Evolutionary conservation across 2,329 filamentous ascomycete genomes (phyloP).

Genomic region (Stagonosporopsis chrysanthemi): DNA sequence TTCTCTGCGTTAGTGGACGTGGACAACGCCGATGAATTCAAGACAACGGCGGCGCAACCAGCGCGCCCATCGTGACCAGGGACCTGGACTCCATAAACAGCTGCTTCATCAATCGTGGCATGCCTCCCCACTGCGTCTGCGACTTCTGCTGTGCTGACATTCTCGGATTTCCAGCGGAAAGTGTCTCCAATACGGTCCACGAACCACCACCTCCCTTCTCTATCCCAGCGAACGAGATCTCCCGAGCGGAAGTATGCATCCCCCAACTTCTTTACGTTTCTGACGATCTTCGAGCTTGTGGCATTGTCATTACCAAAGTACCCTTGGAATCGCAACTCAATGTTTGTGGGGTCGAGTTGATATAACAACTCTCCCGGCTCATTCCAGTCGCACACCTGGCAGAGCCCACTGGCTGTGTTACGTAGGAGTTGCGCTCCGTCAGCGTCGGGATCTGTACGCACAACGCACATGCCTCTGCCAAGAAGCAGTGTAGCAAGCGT

Average conservation of each 20-base stretch:
- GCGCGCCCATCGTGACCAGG: slow-evolving; percentile 55
- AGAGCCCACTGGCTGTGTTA: slow-evolving; percentile 71
- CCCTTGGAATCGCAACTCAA: slow-evolving; percentile 64
- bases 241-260: slow-evolving; percentile 51
- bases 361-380: slow-evolving; percentile 75
- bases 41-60: slow-evolving; percentile 54
- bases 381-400: slow-evolving; percentile 65
- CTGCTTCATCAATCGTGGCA: slow-evolving; percentile 51
- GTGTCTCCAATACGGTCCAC: slow-evolving; percentile 51
- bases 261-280: slow-evolving; percentile 45
- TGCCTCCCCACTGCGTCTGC: slow-evolving; percentile 51
- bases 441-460: slow-evolving; percentile 71
- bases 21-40: slow-evolving; percentile 26
- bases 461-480: slow-evolving; percentile 64
- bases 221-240: slow-evolving; percentile 45
- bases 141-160: slow-evolving; percentile 57
- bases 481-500: slow-evolving; percentile 61
- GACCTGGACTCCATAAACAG: slow-evolving; percentile 56
- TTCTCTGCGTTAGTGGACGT: slow-evolving; percentile 9
- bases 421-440: slow-evolving; percentile 66
- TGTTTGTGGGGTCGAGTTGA: slow-evolving; percentile 47
- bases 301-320: slow-evolving; percentile 63
- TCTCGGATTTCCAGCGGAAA: slow-evolving; percentile 55
- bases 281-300: slow-evolving; percentile 43
- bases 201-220: slow-evolving; percentile 47